Base-by-base conservation (phyloP, 805 yeast genomes). In the Wickerhamiella dianesei region DNA sequence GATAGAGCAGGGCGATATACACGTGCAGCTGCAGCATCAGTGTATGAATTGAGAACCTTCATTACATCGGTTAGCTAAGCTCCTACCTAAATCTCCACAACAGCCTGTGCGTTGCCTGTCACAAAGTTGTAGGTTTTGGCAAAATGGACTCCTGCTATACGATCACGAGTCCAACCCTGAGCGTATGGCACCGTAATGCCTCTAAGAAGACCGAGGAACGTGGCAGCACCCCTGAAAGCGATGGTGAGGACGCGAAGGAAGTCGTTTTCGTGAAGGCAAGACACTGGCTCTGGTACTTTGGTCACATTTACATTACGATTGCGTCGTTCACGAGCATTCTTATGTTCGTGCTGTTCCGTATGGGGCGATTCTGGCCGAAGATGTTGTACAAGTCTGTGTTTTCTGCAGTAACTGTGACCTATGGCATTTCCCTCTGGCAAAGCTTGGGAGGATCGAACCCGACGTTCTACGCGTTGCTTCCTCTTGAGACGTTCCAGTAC, bases 401-500 rank as follows among this genome's bases (percentile, higher is more conserved):
- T 35, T 41, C 47, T 3, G 44, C 48, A 8, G 55, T 52, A 2
- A 46, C 50, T 2, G 41, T 50, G 21, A 56, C 61, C 12, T 61
- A 61, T 45, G 43, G 48, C 6, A 9, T 57, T 17, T 52, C 60
- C 39, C 43, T 62, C 32, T 41, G 48, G 22, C 54, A 59, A 46
- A 76, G 76, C 53, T 79, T 78, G 65, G 79, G 79, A 20, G 66
- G 76, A 17, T 65, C 69, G 22, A 68, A 72, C 45, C 94, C 94
- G 4, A 70, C 79, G 3, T 71, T 77, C 58, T 72, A 73, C 47
- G 75, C 53, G 2, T 79, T 87, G 59, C 58, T 84, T 46, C 78
- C 87, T 8, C 75, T 85, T 20, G 85, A 77, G 54, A 82, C 83
- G 60, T 82, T 82, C 68, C 95, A 85, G 63, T 76, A 74, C 57